Evolutionary conservation across 1,139 yeast genomes (phyloP).

Genomic region (Geotrichum carabidarum): DNA sequence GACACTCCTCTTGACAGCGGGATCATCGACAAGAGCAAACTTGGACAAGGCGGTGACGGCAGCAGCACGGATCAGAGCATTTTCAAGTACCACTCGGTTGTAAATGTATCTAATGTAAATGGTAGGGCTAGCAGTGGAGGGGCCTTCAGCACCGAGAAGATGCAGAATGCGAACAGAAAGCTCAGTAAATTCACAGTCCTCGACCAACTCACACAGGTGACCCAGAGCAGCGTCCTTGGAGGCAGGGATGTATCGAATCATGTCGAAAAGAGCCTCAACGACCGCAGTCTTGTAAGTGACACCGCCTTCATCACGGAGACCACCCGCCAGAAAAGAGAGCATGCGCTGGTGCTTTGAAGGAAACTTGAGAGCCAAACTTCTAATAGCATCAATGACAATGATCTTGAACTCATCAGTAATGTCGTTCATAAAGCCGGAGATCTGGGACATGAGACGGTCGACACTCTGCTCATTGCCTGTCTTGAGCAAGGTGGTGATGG

Average conservation of each 20-base stretch:
- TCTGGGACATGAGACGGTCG: constrained; percentile 80
- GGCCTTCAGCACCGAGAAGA: constrained; percentile 91
- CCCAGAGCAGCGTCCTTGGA: constrained; percentile 83
- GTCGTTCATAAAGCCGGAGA: constrained; percentile 86
- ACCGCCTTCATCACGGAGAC: constrained; percentile 88
- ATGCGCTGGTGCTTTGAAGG: constrained; percentile 84
- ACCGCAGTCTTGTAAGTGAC: constrained; percentile 74
- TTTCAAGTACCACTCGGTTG: constrained; percentile 92
- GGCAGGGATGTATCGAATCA: constrained; percentile 80
- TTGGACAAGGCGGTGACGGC: constrained; percentile 91
- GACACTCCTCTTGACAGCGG: constrained; percentile 62
- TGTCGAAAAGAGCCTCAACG: constrained; percentile 86
- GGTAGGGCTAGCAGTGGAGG: constrained; percentile 78
- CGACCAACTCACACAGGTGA: constrained; percentile 92
- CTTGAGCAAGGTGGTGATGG: constrained; percentile 90
- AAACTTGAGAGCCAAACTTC: constrained; percentile 86
- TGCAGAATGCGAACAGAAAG: constrained; percentile 86
- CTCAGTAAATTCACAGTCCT: constrained; percentile 95
- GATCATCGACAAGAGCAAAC: constrained; percentile 77
- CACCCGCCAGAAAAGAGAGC: constrained; percentile 75
- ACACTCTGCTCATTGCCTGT: constrained; percentile 92
- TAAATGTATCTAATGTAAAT: constrained; percentile 92
- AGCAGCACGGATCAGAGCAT: constrained; percentile 90
- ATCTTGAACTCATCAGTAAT: constrained; percentile 94
- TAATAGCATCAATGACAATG: constrained; percentile 90